phyloP scores from a whole-genome alignment of 495 filamentous ascomycete genomes.

The Apodospora peruviana region DNA sequence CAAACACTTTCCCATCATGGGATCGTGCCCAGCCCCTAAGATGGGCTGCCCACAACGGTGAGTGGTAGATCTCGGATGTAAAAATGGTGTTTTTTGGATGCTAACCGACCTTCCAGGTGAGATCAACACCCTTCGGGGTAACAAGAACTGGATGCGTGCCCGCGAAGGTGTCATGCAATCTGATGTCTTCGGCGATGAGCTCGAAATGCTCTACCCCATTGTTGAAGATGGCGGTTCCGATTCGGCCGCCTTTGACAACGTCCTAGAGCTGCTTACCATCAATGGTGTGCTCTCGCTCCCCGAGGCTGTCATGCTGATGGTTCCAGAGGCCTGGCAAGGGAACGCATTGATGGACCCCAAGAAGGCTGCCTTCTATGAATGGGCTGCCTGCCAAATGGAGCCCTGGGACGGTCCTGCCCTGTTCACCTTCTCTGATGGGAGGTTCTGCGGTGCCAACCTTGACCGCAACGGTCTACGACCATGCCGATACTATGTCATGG shows the following conservation, averaged over 20 bases:
- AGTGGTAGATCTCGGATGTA: conserved; percentile 18
- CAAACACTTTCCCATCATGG: conserved; percentile 99
- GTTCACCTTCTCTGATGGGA: conserved; percentile 96
- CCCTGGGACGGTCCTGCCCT: conserved; percentile 98
- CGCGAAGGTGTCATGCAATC: conserved; percentile 95
- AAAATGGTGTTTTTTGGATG: conserved; percentile 7
- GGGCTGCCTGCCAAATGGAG: conserved; percentile 99
- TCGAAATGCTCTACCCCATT: conserved; percentile 88
- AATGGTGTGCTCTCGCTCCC: conserved; percentile 96
- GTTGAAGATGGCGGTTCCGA: conserved; percentile 97
- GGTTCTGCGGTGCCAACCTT: conserved; percentile 98
- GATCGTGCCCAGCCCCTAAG: conserved; percentile 94
- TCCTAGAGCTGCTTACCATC: conserved; percentile 89
- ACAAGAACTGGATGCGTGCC: conserved; percentile 99
- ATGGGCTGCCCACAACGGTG: conserved; percentile 98
- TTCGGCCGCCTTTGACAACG: conserved; percentile 97
- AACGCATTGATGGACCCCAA: conserved; percentile 87
- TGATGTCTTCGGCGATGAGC: conserved; percentile 85
- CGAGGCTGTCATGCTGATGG: conserved; percentile 98
- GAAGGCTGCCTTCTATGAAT: conserved; percentile 98
- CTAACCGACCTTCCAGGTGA: conserved; percentile 54
- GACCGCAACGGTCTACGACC: conserved; percentile 96
- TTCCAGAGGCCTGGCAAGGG: conserved; percentile 98
- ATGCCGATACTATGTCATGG: conserved; percentile 97
- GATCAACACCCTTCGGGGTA: conserved; percentile 96